Evolutionary conservation across 352 stramenopile species (phyloP), one percentile per base, ranked within the genome.

Genomic region (Phytopythium chamaehyphon): DNA sequence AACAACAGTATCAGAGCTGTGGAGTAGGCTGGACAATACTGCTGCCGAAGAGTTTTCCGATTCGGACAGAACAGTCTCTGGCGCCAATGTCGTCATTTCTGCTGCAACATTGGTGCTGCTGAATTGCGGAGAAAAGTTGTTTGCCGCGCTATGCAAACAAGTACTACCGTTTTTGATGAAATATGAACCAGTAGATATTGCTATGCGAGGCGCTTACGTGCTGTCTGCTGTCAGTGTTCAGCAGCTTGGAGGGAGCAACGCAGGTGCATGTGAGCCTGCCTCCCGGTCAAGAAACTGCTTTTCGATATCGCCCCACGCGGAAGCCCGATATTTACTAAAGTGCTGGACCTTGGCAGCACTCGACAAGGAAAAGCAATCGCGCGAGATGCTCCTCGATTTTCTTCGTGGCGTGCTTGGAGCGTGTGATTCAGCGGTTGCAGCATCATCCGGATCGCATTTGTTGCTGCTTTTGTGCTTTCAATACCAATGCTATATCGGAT

Each of bases 251-350:
- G n/a, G n/a, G n/a, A n/a, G n/a, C n/a, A n/a, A n/a, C n/a, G n/a
- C n/a, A n/a, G n/a, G n/a, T n/a, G n/a, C n/a, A n/a, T n/a, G n/a
- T n/a, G n/a, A n/a, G n/a, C n/a, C n/a, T n/a, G n/a, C n/a, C n/a
- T n/a, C n/a, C n/a, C n/a, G n/a, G n/a, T n/a, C 61, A 26, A 42
- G 12, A 26, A 15, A 16, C 2, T 65, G 55, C 39, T 47, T 37
- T 5, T 24, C 70, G 12, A 35, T 48, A 12, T 51, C 52, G 6
- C 51, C 59, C 2, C 59, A 71, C 35, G 44, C 33, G 1, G 16
- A 64, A n/a, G 59, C 75, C 52, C 50, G 53, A 6, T 74, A 79
- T 39, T 54, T 72, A 44, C 37, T 65, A 26, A 69, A 61, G 35
- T 64, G 54, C 49, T 81, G 71, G 71, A 47, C 52, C 16, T 39